Evolutionary conservation across 495 filamentous ascomycete species (phyloP).

Genomic region (Penicillium antarcticum): DNA sequence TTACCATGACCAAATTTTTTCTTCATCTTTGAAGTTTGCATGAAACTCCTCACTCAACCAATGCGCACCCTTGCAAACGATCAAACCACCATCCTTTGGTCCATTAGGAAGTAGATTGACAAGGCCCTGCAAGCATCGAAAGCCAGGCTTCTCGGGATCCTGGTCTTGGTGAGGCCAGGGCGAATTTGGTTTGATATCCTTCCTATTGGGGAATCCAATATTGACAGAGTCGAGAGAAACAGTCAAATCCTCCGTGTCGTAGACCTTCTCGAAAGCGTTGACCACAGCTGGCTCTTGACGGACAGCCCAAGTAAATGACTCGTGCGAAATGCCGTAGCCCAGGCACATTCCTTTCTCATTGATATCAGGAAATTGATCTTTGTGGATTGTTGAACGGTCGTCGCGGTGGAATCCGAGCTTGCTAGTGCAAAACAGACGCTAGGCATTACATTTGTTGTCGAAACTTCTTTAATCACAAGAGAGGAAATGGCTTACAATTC

Average conservation of each 20-base stretch:
- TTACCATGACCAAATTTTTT: constrained; percentile 25
- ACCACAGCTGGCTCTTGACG: constrained; percentile 33
- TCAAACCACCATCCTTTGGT: constrained; percentile 32
- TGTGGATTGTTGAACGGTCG: constrained; percentile 27
- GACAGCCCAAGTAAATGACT: constrained; percentile 34
- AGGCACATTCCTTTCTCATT: constrained; percentile 34
- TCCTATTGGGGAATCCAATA: constrained; percentile 25
- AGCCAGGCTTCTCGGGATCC: constrained; percentile 31
- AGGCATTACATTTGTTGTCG: too few relatives aligned
- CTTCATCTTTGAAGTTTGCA: constrained; percentile 19
- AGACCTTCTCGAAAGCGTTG: constrained; percentile 30
- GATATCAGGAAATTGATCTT: constrained; percentile 31
- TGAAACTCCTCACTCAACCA: constrained; percentile 27
- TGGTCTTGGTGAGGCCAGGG: constrained; percentile 43
- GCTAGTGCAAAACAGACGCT: constrained; percentile 1
- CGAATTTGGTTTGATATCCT: constrained; percentile 24
- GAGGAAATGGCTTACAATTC: constrained; percentile 3
- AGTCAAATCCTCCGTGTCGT: constrained; percentile 28
- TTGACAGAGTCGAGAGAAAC: constrained; percentile 39
- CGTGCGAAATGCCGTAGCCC: constrained; percentile 33
- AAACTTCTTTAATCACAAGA: too few relatives aligned
- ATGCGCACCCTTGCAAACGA: constrained; percentile 27
- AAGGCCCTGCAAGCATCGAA: constrained; percentile 38
- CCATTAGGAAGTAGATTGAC: constrained; percentile 36
- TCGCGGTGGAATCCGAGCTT: constrained; percentile 31